phyloP scores from a whole-genome alignment of 1,284 basidiomycete species.

The Apiotrichum laibachii region DNA sequence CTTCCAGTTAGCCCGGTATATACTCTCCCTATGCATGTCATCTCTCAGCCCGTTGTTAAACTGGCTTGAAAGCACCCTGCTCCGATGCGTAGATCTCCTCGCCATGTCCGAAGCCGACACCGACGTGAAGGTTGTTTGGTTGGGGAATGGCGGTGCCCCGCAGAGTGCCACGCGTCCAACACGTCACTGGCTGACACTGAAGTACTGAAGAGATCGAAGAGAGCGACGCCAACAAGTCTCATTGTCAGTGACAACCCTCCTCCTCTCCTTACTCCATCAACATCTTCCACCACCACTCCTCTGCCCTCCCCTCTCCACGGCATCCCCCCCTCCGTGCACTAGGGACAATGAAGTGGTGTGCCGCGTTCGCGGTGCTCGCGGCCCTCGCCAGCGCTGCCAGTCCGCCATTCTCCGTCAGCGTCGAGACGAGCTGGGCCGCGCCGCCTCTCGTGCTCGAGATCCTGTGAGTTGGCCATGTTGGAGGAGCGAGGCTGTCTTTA shows the following conservation, averaged over 20 bases:
- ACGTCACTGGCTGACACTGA: not conserved
- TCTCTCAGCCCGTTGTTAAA: too few species aligned
- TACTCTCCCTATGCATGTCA: too few species aligned
- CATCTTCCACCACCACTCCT: not conserved
- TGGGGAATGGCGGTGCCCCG: not conserved
- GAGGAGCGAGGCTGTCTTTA: slow-evolving; percentile 1
- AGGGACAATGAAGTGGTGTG: slow-evolving; percentile 18
- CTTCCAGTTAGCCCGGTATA: too few species aligned
- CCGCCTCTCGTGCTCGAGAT: slow-evolving; percentile 74
- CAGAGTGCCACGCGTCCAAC: slow-evolving; percentile 2
- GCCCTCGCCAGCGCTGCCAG: slow-evolving; percentile 42
- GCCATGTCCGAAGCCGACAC: too few species aligned
- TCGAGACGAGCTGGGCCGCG: slow-evolving; percentile 76
- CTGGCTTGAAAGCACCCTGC: too few species aligned
- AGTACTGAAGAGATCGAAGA: too few species aligned
- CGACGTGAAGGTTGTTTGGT: too few species aligned
- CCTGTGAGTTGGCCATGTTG: slow-evolving; percentile 59
- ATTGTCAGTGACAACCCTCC: not conserved
- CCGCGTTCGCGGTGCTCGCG: slow-evolving; percentile 3
- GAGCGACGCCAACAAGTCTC: not conserved
- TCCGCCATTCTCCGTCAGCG: slow-evolving; percentile 71
- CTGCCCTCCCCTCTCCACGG: too few species aligned
- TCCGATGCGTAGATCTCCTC: too few species aligned
- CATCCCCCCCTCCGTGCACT: too few species aligned
- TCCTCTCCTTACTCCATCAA: too few species aligned